Evolutionary conservation across 2,329 filamentous ascomycete species (phyloP).

Genomic region (Fonsecaea multimorphosa): DNA sequence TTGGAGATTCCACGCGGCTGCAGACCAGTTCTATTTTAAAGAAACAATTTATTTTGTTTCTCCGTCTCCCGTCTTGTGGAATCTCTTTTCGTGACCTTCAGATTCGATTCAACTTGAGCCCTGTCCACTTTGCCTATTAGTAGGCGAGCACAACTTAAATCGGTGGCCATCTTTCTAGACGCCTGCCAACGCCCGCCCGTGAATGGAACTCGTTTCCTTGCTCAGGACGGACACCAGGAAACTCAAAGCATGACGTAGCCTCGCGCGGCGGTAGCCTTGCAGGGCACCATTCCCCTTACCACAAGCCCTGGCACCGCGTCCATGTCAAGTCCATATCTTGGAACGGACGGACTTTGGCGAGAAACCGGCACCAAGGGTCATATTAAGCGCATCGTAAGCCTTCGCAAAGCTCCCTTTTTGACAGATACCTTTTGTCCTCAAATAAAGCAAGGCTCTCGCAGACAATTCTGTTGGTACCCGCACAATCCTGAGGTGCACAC

Average conservation of each 20-base stretch:
- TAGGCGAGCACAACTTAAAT: not conserved
- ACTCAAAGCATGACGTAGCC: not conserved
- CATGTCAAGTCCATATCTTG: not conserved
- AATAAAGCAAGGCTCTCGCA: not conserved
- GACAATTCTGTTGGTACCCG: no score
- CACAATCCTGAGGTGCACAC: constrained; percentile 5
- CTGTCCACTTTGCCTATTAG: not conserved
- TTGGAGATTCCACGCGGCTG: not conserved
- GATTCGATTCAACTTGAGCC: not conserved
- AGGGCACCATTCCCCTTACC: not conserved
- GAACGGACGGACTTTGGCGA: not conserved
- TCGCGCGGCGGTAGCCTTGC: not conserved
- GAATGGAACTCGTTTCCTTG: not conserved
- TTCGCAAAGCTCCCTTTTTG: not conserved
- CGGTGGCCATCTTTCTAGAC: not conserved
- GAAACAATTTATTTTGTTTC: constrained; percentile 4
- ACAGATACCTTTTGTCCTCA: not conserved
- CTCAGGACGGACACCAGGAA: not conserved
- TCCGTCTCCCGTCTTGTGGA: not conserved
- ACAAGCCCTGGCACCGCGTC: not conserved
- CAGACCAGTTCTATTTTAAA: not conserved
- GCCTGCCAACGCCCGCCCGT: not conserved
- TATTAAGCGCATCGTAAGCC: not conserved
- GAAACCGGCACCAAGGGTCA: no score
- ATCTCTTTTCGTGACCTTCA: not conserved